These are phyloP conservation scores for Excoecaria agallocha DNA, from an alignment of 345 rosid genomes.

Conservation along the genomic window DNA sequence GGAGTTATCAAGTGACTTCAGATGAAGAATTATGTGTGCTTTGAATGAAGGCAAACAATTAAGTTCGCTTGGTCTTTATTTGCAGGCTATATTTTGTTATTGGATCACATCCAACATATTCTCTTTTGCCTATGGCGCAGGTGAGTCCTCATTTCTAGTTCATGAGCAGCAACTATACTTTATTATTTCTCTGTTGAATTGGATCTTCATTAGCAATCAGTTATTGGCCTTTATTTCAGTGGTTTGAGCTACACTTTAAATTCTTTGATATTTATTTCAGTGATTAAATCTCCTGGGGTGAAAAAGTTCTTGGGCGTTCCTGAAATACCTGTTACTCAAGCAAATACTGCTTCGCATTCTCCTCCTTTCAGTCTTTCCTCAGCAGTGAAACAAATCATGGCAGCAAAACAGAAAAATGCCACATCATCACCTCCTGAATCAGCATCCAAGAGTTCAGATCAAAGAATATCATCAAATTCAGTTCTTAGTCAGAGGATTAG, in stretches of 20 bases:
- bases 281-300: constrained; percentile 58
- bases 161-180: neutral
- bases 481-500: constrained; percentile 62
- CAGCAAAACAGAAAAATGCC: constrained; percentile 32
- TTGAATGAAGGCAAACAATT: neutral
- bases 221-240: neutral
- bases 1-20: too few relatives aligned
- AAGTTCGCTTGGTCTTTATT: constrained; percentile 1
- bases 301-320: constrained; percentile 69
- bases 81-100: constrained; percentile 91
- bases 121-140: constrained; percentile 67
- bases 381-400: constrained; percentile 45
- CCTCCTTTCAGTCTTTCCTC: constrained; percentile 52
- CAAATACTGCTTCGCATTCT: constrained; percentile 22
- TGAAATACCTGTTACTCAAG: constrained; percentile 45
- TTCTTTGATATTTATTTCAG: constrained; percentile 33
- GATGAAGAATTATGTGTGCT: neutral
- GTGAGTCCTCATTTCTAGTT: constrained; percentile 39
- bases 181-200: neutral
- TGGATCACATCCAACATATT: constrained; percentile 86
- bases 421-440: constrained; percentile 33
- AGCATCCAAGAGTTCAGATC: constrained; percentile 30
- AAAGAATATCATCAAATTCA: constrained; percentile 48
- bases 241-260: neutral
- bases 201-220: neutral